These are phyloP conservation scores for Moesziomyces sp. DNA, from an alignment of 1,284 basidiomycete genomes.

Conservation along the genomic window DNA sequence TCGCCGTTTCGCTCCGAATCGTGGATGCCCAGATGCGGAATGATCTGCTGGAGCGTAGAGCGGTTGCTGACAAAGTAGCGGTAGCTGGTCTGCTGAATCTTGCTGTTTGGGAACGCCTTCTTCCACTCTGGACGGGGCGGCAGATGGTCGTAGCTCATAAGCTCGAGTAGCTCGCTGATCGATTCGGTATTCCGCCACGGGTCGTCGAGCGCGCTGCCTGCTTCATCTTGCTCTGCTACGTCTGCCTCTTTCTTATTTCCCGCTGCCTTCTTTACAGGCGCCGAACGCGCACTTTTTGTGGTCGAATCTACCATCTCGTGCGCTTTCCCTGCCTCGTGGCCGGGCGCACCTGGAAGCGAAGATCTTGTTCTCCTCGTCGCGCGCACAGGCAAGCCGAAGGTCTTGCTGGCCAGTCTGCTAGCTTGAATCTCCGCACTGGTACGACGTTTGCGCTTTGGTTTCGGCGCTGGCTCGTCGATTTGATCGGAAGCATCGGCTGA, in stretches of 20 bases:
- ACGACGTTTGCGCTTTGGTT: conserved; percentile 14
- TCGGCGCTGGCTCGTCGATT: neutral
- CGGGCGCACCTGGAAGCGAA: conserved; percentile 6
- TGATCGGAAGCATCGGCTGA: neutral
- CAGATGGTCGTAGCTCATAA: conserved; percentile 46
- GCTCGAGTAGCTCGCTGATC: conserved; percentile 10
- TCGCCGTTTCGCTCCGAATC: conserved; percentile 29
- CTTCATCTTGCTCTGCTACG: neutral
- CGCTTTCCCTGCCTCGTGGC: neutral
- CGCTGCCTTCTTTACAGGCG: neutral
- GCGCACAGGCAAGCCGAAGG: conserved; percentile 20
- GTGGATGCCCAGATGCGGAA: conserved; percentile 39
- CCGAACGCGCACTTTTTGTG: neutral
- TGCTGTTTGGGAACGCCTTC: conserved; percentile 28
- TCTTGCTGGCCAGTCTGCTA: conserved; percentile 11
- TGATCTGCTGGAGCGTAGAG: conserved; percentile 42
- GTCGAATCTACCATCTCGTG: neutral
- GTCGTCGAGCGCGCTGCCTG: neutral
- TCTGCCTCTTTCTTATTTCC: too few species aligned
- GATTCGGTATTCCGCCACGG: conserved; percentile 1
- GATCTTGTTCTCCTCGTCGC: conserved; percentile 12
- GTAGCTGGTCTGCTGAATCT: conserved; percentile 31
- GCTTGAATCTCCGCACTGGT: conserved; percentile 23
- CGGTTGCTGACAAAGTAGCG: conserved; percentile 60
- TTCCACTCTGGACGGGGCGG: conserved; percentile 50